A percentile compares a stretch with the other conserved stretches of the same genome.
Conservation (phyloP, 1,284 basidiomycete species). For the Trametes polyzona region DNA sequence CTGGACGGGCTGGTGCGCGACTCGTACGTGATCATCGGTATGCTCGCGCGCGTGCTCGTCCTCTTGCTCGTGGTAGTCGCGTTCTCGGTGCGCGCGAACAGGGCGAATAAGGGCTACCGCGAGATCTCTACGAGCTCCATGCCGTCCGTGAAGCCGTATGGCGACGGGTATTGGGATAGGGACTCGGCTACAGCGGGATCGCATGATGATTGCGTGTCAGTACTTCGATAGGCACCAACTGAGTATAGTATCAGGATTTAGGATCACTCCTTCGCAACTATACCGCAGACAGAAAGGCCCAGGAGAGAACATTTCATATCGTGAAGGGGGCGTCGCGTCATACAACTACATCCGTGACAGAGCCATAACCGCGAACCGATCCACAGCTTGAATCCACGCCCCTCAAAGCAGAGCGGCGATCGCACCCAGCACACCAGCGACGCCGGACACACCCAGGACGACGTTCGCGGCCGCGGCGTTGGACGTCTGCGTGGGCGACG, state of each 20-base stretch:
- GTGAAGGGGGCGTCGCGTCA: too few species aligned
- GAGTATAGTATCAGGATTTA: too few species aligned
- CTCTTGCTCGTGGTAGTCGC: conserved; percentile 9
- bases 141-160: background rate
- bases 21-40: conserved; percentile 23
- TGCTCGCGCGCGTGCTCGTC: conserved; percentile 18
- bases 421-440: conserved; percentile 25
- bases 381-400: too few species aligned
- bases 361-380: too few species aligned
- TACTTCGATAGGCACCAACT: too few species aligned
- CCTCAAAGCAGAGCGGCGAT: conserved; percentile 27
- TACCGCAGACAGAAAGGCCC: too few species aligned
- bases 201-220: background rate
- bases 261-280: too few species aligned
- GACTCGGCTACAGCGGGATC: background rate
- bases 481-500: conserved; percentile 19
- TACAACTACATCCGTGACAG: too few species aligned
- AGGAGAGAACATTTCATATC: too few species aligned
- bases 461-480: conserved; percentile 25
- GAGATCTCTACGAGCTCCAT: background rate
- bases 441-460: conserved; percentile 26
- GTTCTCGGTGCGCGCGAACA: background rate
- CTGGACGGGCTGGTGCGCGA: conserved; percentile 13
- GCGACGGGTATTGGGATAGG: background rate
- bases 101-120: conserved; percentile 2